Evolutionary conservation across 192 early-diverging fungal genomes (phyloP), one percentile per base, ranked within the genome.

Genomic region (Entomortierella chlamydospora): DNA sequence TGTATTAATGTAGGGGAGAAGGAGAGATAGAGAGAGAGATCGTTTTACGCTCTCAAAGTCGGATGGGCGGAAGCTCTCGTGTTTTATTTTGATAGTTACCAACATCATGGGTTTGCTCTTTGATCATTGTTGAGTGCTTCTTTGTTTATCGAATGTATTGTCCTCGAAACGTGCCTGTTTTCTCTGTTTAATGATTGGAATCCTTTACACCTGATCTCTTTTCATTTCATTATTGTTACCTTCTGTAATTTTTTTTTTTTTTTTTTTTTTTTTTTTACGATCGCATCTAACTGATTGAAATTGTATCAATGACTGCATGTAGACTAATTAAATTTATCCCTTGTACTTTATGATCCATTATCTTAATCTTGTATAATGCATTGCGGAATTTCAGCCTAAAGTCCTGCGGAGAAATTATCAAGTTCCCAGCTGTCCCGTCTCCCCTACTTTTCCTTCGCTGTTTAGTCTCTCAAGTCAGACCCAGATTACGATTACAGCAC

Each of bases 391-490:
- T 47, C 4, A 20, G 45, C 20, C 15, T 47, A 47, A 47, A 47
- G 45, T 47, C 45, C 15, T 47, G 45, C 45, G 45, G 45, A 47
- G 45, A 47, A 47, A 47, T 54, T 54, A 25, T 54, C 26, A 29
- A 29, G n/a, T 54, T 26, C 26, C 52, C 26, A 25, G 6, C 26
- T 4, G 9, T 54, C 26, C 52, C 18, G 8, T 30, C 28, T 54
- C 8, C 15, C 10, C 25, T 30, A 4, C 28, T 28, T 9, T 54
- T 23, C 15, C 26, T 54, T 29, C 49, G 2, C 5, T 50, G 4
- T 5, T 50, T 37, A 7, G 5, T 37, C 10, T 4, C 34, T 37
- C 34, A 37, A 10, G 34, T 37, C 34, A 37, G 34, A 10, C 34
- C 34, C 34, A 7, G n/a, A n/a, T n/a, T n/a, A n/a, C n/a, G n/a